Evolutionary conservation across 2,329 filamentous ascomycete species (phyloP).

Genomic region (Orbilia oligospora): DNA sequence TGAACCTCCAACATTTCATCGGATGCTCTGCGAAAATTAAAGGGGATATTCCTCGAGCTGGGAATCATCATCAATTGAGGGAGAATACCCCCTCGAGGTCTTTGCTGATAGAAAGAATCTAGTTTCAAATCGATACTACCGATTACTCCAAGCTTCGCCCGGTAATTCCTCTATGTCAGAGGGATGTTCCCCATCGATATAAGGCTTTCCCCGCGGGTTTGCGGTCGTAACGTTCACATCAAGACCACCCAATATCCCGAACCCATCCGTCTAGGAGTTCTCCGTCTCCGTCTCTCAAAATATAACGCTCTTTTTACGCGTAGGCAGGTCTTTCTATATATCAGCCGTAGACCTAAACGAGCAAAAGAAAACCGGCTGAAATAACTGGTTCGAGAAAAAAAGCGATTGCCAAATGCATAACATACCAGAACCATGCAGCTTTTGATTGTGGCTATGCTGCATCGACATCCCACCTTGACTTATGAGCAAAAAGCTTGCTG

Average conservation of each 20-base stretch:
- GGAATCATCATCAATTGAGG: not conserved
- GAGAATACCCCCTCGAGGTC: not conserved
- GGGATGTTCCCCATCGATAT: not conserved
- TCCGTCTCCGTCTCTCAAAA: not conserved
- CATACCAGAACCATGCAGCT: slow-evolving; percentile 38
- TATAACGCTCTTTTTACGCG: slow-evolving; percentile 4
- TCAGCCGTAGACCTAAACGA: slow-evolving; percentile 32
- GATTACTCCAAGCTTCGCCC: not conserved
- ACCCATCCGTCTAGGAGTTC: slow-evolving; percentile 11
- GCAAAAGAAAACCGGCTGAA: slow-evolving; percentile 22
- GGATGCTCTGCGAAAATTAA: not conserved
- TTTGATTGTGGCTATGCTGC: slow-evolving; percentile 58
- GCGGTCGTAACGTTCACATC: slow-evolving; percentile 3
- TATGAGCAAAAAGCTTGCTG: slow-evolving; percentile 20
- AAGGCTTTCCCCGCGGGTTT: slow-evolving; percentile 15
- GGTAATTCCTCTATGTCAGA: not conserved
- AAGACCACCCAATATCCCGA: slow-evolving; percentile 5
- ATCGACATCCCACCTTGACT: slow-evolving; percentile 44
- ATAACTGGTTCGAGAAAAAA: slow-evolving; percentile 28
- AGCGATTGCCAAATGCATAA: slow-evolving; percentile 31
- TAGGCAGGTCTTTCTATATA: not conserved
- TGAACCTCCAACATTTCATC: slow-evolving; percentile 14
- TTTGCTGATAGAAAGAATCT: not conserved
- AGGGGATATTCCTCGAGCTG: not conserved
- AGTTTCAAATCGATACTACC: not conserved